Conservation (phyloP, 2,329 filamentous ascomycete species). For the Thelonectria olida region DNA sequence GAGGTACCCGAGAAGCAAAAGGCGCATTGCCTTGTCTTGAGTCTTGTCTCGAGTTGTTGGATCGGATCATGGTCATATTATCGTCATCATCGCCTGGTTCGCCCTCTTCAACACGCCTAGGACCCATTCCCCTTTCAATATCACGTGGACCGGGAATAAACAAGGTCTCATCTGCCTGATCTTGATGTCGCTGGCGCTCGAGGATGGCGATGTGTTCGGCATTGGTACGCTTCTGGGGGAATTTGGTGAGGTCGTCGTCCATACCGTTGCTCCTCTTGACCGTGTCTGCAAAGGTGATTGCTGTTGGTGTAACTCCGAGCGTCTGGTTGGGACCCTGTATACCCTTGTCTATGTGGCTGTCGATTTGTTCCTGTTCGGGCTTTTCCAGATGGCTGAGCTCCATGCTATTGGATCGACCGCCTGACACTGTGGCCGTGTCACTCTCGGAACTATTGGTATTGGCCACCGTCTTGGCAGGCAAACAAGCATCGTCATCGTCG, state of each 20-base stretch:
- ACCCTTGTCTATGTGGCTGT: slow-evolving; percentile 19
- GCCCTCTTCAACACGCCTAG: slow-evolving; percentile 59
- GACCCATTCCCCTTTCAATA: slow-evolving; percentile 82
- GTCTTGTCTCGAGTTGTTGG: slow-evolving; percentile 40
- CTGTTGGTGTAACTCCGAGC: slow-evolving; percentile 35
- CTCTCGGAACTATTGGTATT: slow-evolving; percentile 50
- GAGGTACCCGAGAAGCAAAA: slow-evolving; percentile 34
- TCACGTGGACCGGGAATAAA: slow-evolving; percentile 93
- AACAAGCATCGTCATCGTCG: slow-evolving; percentile 43
- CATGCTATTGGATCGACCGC: slow-evolving; percentile 38
- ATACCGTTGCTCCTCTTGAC: slow-evolving; percentile 68
- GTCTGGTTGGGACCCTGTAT: slow-evolving; percentile 14
- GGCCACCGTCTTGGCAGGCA: slow-evolving; percentile 34
- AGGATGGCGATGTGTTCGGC: slow-evolving; percentile 90
- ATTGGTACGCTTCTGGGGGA: slow-evolving; percentile 63
- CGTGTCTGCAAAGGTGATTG: slow-evolving; percentile 75
- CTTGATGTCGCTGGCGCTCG: slow-evolving; percentile 81
- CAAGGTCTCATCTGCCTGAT: slow-evolving; percentile 70
- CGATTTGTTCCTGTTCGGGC: slow-evolving; percentile 25
- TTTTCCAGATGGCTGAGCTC: slow-evolving; percentile 35
- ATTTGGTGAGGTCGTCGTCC: slow-evolving; percentile 56
- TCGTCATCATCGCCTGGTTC: slow-evolving; percentile 50
- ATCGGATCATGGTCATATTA: slow-evolving; percentile 38
- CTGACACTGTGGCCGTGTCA: slow-evolving; percentile 44
- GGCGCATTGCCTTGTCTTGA: slow-evolving; percentile 22